Base-by-base conservation (phyloP, 106 monocot genomes). In the Dioscorea dumetorum region DNA sequence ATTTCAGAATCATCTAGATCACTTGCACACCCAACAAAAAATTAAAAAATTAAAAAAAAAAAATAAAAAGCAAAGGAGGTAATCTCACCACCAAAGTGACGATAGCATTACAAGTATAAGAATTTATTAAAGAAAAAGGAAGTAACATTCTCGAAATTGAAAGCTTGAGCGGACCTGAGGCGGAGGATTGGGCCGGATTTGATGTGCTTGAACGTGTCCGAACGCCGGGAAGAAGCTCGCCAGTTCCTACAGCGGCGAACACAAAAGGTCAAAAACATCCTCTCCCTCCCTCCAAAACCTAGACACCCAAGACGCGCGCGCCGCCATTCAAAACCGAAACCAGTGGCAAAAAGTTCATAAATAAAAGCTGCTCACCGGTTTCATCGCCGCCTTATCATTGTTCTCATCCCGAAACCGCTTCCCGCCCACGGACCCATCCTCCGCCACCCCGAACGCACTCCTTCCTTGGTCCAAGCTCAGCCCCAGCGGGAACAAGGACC, bases 391-490 rank as follows among this genome's bases (percentile, higher is more conserved):
- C 22, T 72, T 76, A 11, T 41, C 79, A 10, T 73, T 76, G 24
- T 69, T 48, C 4, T 81, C 90, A 4, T 83, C 91, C 12, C 80
- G 72, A 73, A 75, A 66, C 56, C 81, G 76, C 74, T 84, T 81
- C n/a, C 69, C 81, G 60, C 77, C 62, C 1, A 1, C 41, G 24
- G 67, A 80, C 56, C 67, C 49, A 2, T 60, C 78, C 60, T 69
- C 72, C 10, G 70, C 72, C 24, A 52, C 60, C 51, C 48, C 57
- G 41, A 50, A 59, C 12, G 63, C 64, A 18, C 63, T 64, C 64
- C 70, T 63, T 0, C 64, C 71, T 33, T 81, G 84, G 24, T 92
- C 90, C 32, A 94, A 71, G 74, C 94, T 90, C 8, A 94, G 83
- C 22, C 82, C 85, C 7, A 94, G 83, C 0, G 90, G 85, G 69